Evolutionary conservation across 73 alveolate species (phyloP).

Genomic region (Paramecium octaurelia): DNA sequence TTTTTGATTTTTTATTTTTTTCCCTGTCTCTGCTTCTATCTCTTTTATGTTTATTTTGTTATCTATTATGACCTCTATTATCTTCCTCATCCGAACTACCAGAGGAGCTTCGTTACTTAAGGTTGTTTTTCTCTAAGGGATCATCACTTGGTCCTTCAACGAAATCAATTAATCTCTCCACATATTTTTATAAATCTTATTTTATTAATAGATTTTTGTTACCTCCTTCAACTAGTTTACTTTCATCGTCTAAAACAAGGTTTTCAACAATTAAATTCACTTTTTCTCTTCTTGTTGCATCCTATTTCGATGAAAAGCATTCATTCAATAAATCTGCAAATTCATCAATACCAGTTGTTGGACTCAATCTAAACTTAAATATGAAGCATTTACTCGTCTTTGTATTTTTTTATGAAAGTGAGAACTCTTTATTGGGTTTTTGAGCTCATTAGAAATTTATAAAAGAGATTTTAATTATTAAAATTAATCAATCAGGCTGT

Average conservation of each 20-base stretch:
- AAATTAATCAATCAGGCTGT: neutral
- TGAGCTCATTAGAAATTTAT: neutral
- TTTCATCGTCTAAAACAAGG: neutral
- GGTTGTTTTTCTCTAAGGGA: constrained; percentile 46
- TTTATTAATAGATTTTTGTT: neutral
- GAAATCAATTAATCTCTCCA: constrained; percentile 24
- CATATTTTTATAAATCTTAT: neutral
- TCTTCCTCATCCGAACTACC: constrained; percentile 54
- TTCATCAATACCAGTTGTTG: constrained; percentile 7
- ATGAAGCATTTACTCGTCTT: neutral
- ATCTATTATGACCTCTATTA: constrained; percentile 9
- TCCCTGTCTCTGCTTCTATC: constrained; percentile 52
- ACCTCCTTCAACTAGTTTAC: constrained; percentile 22
- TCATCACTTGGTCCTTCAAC: constrained; percentile 49
- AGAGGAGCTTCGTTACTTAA: neutral
- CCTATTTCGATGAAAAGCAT: neutral
- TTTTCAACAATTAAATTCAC: neutral
- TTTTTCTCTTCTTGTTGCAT: neutral
- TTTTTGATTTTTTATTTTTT: constrained; percentile 5
- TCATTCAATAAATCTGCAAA: neutral
- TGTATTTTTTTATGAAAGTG: neutral
- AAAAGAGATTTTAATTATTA: neutral
- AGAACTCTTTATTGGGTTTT: neutral
- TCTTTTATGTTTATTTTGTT: neutral
- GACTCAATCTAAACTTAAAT: neutral